Evolutionary conservation across 2,329 filamentous ascomycete species (phyloP).

Genomic region (Fusarium sp.): DNA sequence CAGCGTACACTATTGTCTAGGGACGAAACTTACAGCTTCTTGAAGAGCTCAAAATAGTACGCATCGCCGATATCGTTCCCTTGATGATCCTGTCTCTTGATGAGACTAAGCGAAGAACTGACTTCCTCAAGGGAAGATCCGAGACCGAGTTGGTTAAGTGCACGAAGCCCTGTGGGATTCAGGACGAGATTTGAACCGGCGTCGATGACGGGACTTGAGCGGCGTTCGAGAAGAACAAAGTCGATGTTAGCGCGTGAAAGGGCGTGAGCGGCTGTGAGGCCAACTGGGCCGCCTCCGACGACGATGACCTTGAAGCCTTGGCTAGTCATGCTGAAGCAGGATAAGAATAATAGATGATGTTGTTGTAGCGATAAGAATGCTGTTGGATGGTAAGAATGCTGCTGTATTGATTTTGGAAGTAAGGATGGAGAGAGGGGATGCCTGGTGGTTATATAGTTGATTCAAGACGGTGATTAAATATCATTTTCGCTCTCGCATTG

Average conservation of each 20-base stretch:
- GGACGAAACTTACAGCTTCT: slow-evolving; percentile 39
- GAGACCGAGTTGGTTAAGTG: slow-evolving; percentile 51
- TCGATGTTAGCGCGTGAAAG: slow-evolving; percentile 49
- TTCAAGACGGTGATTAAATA: neutral
- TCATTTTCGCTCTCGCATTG: neutral
- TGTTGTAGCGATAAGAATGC: neutral
- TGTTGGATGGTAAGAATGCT: neutral
- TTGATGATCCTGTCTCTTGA: slow-evolving; percentile 42
- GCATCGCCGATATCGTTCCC: slow-evolving; percentile 44
- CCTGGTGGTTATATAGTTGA: neutral
- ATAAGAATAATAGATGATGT: neutral
- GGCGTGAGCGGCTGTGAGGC: slow-evolving; percentile 44
- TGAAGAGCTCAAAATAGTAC: slow-evolving; percentile 37
- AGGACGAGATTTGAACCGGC: slow-evolving; percentile 49
- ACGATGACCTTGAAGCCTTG: slow-evolving; percentile 40
- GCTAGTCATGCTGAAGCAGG: neutral
- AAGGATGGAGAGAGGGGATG: neutral
- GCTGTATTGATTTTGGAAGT: neutral
- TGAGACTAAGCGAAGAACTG: slow-evolving; percentile 38
- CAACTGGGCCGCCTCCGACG: slow-evolving; percentile 45
- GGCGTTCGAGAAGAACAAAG: slow-evolving; percentile 53
- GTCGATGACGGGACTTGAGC: slow-evolving; percentile 43
- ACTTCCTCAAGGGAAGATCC: slow-evolving; percentile 34
- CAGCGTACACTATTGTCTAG: rapidly evolving
- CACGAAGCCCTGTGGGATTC: slow-evolving; percentile 43